phyloP scores from a whole-genome alignment of 2,329 filamentous ascomycete genomes.

The Hyphodiscus sp. region DNA sequence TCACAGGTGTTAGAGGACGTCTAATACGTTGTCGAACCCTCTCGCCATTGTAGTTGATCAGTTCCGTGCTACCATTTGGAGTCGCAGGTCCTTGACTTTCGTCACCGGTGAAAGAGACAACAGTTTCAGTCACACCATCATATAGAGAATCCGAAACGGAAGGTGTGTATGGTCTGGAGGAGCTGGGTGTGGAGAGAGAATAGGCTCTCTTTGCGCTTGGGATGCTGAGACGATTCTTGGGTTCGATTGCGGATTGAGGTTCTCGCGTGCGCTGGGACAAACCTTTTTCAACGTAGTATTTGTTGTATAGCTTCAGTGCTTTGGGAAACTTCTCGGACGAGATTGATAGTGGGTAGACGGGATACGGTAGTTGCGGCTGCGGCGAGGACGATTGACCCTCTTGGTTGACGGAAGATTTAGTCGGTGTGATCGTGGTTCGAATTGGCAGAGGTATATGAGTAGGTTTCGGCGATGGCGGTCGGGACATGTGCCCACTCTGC shows the following conservation, averaged over 20 bases:
- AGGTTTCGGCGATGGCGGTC: not conserved
- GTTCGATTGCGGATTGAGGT: conserved; percentile 10
- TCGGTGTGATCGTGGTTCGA: not conserved
- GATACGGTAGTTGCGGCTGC: conserved; percentile 3
- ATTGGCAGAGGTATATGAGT: not conserved
- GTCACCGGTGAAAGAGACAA: conserved; percentile 24
- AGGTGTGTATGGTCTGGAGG: conserved; percentile 12
- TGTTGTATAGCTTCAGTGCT: conserved; percentile 19
- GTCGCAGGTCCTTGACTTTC: conserved; percentile 14
- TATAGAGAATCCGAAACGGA: conserved; percentile 14
- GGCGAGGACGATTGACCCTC: conserved; percentile 5
- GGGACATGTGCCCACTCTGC: not conserved
- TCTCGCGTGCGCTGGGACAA: conserved; percentile 14
- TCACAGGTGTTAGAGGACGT: conserved; percentile 14
- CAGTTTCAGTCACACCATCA: conserved; percentile 20
- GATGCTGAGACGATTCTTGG: conserved; percentile 9
- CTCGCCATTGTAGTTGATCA: conserved; percentile 22
- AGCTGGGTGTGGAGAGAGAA: conserved; percentile 17
- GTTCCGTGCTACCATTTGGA: conserved; percentile 7
- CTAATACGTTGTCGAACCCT: conserved; percentile 17
- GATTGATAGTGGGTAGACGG: conserved; percentile 21
- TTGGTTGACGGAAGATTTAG: not conserved
- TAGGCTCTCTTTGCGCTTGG: conserved; percentile 13
- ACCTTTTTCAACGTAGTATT: conserved; percentile 16
- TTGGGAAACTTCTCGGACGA: conserved; percentile 16